Evolutionary conservation across 192 early-diverging fungal species (phyloP), one percentile per base, ranked within the genome.

Genomic region (Cetraspora pellucida): DNA sequence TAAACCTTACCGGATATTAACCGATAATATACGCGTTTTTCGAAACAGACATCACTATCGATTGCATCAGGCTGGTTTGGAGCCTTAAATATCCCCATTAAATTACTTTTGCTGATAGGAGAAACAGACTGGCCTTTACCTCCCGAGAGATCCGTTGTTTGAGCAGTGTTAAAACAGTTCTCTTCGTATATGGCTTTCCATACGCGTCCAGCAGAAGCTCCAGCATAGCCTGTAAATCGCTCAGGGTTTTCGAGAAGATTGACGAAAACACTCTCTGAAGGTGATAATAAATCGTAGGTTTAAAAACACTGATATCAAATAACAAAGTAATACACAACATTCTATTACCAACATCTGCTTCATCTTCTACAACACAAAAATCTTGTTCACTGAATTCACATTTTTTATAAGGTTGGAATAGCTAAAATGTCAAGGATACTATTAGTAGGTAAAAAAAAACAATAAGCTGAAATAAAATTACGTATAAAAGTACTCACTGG

Each of bases 161-260:
- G 76, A 4, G 84, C 81, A 11, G 93, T 84, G 74, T 91, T 91
- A 81, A 99, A 98, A 81, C 98, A 99, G 83, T 98, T 99, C 80
- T 99, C 95, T 77, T 93, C 87, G 79, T 99, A 99, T 30, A 99
- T 96, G n/a, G 96, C 88, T 72, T 90, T 89, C 98, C 98, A 99
- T 9, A 99, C 92, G 54, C 92, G 89, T 30, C 87, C 87, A 47
- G 97, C 91, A 50, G 93, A 92, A 19, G 92, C 88, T 63, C 98
- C 98, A 25, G 92, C 89, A 76, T 98, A 99, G 19, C 96, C 98
- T 0, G 98, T 98, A 81, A 95, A 99, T 11, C 97, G 89, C 80
- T 99, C 98, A 9, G 96, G 96, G 77, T 99, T 99, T 43, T 91
- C 91, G 2, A 89, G 73, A 23, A 99, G 86, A 76, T 99, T 91